These are phyloP conservation scores for Apiospora hydei DNA, from an alignment of 2,329 filamentous ascomycete genomes.

Conservation along the genomic window DNA sequence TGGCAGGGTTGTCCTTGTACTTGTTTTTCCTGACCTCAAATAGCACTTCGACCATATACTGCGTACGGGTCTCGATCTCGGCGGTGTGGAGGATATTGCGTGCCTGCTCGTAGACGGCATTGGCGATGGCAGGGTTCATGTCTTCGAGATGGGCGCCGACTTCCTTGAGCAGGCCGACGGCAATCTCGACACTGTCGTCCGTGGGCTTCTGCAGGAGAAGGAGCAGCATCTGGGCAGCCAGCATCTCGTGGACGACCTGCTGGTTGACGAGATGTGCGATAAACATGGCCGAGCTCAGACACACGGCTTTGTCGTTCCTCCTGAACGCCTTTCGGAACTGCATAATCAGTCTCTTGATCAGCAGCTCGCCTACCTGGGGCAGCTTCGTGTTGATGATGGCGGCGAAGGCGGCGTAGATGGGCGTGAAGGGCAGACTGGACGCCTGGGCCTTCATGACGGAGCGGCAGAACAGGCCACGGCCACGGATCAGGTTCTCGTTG, in stretches of 20 bases:
- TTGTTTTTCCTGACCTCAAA: constrained; percentile 97
- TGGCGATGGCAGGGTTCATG: constrained; percentile 87
- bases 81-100: constrained; percentile 94
- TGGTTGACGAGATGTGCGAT: constrained; percentile 95
- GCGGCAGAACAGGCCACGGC: constrained; percentile 90
- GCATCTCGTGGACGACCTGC: constrained; percentile 92
- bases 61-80: constrained; percentile 96
- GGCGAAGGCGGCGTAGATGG: constrained; percentile 94
- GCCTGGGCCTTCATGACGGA: constrained; percentile 99
- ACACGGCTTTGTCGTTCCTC: constrained; percentile 96
- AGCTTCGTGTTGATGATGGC: constrained; percentile 98
- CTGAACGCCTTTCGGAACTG: constrained; percentile 97
- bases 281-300: constrained; percentile 90
- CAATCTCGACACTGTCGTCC: constrained; percentile 97
- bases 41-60: constrained; percentile 98
- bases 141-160: constrained; percentile 94
- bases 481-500: constrained; percentile 89
- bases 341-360: constrained; percentile 84
- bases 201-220: constrained; percentile 95
- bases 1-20: constrained; percentile 91
- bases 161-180: constrained; percentile 90
- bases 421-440: constrained; percentile 92
- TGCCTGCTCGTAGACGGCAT: constrained; percentile 95
- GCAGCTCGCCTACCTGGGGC: constrained; percentile 89
- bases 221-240: constrained; percentile 90